These are phyloP conservation scores for Nigrograna mackinnonii DNA, from an alignment of 2,329 filamentous ascomycete species.

Conservation along the genomic window DNA sequence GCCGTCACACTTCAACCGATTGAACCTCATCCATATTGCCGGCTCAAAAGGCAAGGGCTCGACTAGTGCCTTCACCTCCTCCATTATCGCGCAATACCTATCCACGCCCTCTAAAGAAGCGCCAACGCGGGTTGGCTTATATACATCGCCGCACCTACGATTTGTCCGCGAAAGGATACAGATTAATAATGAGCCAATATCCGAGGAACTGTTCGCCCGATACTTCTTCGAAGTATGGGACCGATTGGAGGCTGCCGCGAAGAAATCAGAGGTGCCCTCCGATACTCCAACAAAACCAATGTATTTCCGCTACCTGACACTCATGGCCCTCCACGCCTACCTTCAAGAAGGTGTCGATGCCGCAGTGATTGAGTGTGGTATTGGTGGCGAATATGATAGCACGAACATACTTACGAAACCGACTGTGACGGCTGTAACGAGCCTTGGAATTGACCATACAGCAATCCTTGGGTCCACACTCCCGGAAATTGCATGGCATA, in stretches of 20 bases:
- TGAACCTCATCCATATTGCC: constrained; percentile 78
- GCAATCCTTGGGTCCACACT: constrained; percentile 78
- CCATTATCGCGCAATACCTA: constrained; percentile 70
- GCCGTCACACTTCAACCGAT: constrained; percentile 63
- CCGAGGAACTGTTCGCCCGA: constrained; percentile 68
- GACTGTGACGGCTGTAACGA: constrained; percentile 74
- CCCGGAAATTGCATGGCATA: constrained; percentile 88
- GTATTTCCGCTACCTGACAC: constrained; percentile 89
- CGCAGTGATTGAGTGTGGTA: constrained; percentile 89
- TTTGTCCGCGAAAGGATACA: constrained; percentile 84
- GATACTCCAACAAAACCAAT: constrained; percentile 72
- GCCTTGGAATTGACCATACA: constrained; percentile 83
- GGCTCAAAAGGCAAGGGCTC: constrained; percentile 96
- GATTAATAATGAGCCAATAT: constrained; percentile 73
- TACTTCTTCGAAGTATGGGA: constrained; percentile 91
- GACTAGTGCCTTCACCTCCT: constrained; percentile 80
- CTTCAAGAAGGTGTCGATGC: constrained; percentile 73
- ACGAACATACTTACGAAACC: constrained; percentile 82
- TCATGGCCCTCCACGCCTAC: constrained; percentile 87
- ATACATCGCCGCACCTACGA: constrained; percentile 83
- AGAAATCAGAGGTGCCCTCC: constrained; percentile 54
- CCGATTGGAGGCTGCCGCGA: constrained; percentile 58
- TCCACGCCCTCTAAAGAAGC: constrained; percentile 32
- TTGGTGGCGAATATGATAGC: constrained; percentile 90
- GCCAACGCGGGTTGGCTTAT: constrained; percentile 70